Evolutionary conservation across 2,329 filamentous ascomycete genomes (phyloP).

Genomic region (Ophiobolus disseminans): DNA sequence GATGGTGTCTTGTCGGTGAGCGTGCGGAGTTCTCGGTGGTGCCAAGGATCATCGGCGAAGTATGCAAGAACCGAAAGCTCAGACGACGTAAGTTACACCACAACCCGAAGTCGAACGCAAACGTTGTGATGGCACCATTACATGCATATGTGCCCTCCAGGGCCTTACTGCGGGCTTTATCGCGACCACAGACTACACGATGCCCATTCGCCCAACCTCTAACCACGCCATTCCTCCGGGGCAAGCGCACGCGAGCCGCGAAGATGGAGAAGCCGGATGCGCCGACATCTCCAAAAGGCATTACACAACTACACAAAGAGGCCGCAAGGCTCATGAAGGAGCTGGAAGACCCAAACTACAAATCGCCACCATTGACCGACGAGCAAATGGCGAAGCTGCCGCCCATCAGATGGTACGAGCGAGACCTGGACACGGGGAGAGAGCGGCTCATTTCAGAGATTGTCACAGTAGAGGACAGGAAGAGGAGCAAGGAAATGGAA

Average conservation of each 20-base stretch:
- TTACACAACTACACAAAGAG: background rate
- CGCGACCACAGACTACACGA: conserved; percentile 24
- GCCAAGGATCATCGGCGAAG: conserved; percentile 33
- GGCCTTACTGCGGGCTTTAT: conserved; percentile 33
- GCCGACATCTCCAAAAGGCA: background rate
- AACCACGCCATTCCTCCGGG: conserved; percentile 24
- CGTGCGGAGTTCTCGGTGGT: conserved; percentile 32
- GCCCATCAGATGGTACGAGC: conserved; percentile 38
- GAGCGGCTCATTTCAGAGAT: conserved; percentile 32
- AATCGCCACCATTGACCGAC: conserved; percentile 20
- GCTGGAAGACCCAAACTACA: background rate
- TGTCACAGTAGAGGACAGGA: conserved; percentile 33
- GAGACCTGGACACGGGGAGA: conserved; percentile 32
- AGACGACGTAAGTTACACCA: background rate
- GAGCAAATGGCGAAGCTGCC: conserved; percentile 29
- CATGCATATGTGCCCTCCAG: conserved; percentile 36
- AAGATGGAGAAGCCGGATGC: conserved; percentile 13
- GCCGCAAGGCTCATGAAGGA: background rate
- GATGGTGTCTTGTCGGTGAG: no score
- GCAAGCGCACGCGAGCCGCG: conserved; percentile 28
- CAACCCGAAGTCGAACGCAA: background rate
- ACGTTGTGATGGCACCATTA: conserved; percentile 20
- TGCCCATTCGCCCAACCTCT: conserved; percentile 27
- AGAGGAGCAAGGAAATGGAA: conserved; percentile 27
- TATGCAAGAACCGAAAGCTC: conserved; percentile 23